Evolutionary conservation across 2,329 filamentous ascomycete genomes (phyloP), one percentile per base, ranked within the genome.

Genomic region (Alternaria viburni): DNA sequence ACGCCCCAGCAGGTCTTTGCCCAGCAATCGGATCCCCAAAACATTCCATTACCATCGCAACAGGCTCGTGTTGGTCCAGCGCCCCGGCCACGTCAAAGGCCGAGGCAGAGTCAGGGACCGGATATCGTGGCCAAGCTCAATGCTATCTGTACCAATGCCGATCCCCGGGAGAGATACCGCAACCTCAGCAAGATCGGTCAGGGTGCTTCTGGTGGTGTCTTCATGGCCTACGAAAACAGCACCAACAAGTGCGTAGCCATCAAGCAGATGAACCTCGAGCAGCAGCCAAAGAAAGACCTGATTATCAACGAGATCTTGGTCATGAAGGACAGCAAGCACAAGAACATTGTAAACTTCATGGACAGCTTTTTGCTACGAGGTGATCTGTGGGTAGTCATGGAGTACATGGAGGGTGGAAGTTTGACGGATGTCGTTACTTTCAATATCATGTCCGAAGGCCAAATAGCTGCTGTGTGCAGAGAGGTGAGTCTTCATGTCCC

Each of bases 241-340:
- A 91, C 89, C 43, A 97, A 97, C 81, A 89, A 91, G 66, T 89
- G 96, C 70, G 96, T 99, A 41, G 96, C 96, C 45, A 98, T 99
- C 82, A 99, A 99, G 84, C 96, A 99, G 84, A 99, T 99, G 96
- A 98, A 98, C 71, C 84, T 99, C 59, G 96, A 98, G 80, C 92
- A 98, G 81, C 96, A 99, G 76, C 96, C 96, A 3, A 98, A 98
- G 87, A 99, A 99, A 81, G 96, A 99, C 74, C 85, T 98, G 52
- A 99, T 99, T 75, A 97, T 99, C 82, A 99, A 99, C 80, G 96
- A 99, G 79, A 99, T 99, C 70, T 83, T 99, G 62, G 96, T 99
- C 62, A 99, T 99, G 96, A 97, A 96, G 83, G 96, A 98, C 75
- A 97, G 94, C 85, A 96, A 93, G 62, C 96, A 99, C 79, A 95